Percentiles rank a stretch among this genome's conserved stretches.
Evolutionary conservation across 176 grass and related monocot species (phyloP).

Genomic region (Typha latifolia): DNA sequence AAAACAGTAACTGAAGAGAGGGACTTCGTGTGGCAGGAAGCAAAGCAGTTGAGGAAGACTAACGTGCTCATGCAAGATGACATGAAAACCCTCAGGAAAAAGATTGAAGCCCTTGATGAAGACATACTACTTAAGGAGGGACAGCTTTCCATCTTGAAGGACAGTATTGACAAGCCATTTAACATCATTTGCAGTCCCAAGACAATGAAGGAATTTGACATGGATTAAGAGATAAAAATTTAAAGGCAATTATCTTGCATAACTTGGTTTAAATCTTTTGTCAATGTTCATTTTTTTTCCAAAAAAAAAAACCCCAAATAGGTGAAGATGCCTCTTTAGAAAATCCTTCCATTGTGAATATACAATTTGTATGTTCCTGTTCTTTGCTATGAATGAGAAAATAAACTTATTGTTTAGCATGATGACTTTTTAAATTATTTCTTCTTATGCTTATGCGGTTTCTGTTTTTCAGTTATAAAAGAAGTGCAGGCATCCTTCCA

Average conservation of each 20-base stretch:
- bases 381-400: too few species aligned
- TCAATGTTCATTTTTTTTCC: background rate
- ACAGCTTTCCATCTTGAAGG: conserved; percentile 74
- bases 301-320: background rate
- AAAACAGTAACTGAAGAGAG: conserved; percentile 61
- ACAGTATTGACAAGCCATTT: conserved; percentile 47
- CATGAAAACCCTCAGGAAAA: conserved; percentile 35
- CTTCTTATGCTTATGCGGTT: too few species aligned
- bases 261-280: background rate
- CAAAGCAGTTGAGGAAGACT: conserved; percentile 32
- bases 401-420: too few species aligned
- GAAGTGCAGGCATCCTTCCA: too few species aligned
- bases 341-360: too few species aligned
- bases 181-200: conserved; percentile 31
- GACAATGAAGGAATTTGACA: conserved; percentile 24
- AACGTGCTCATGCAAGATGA: conserved; percentile 37
- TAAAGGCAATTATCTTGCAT: background rate
- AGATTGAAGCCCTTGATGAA: conserved; percentile 43
- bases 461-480: too few species aligned
- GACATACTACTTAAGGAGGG: conserved; percentile 71
- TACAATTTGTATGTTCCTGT: too few species aligned
- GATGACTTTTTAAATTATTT: too few species aligned
- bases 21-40: conserved; percentile 61
- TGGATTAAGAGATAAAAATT: conserved; percentile 25
- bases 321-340: too few species aligned